Conservation (phyloP, 2,329 filamentous ascomycete genomes). For the Fusarium oligoseptatum region DNA sequence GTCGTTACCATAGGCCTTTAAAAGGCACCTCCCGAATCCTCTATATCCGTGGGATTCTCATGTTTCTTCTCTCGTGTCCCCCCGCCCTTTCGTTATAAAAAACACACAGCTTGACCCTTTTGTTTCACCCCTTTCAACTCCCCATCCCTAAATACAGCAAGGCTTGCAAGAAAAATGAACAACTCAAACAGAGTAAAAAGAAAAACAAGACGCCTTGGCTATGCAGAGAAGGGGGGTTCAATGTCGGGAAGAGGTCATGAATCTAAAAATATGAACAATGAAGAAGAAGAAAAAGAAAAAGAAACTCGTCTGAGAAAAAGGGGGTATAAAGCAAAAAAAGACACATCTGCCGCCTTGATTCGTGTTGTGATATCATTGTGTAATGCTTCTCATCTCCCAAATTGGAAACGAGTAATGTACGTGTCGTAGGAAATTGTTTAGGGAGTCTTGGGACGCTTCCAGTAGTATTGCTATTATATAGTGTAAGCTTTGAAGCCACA, state of each 20-base stretch:
- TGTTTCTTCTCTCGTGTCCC: neutral
- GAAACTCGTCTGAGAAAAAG: constrained; percentile 24
- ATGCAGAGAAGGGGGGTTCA: constrained; percentile 39
- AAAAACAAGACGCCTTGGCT: constrained; percentile 42
- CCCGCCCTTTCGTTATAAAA: neutral
- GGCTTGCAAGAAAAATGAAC: neutral
- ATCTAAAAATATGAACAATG: constrained; percentile 11
- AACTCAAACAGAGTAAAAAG: constrained; percentile 4
- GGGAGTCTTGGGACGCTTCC: constrained; percentile 74
- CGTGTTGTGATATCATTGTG: constrained; percentile 4
- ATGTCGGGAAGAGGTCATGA: constrained; percentile 9
- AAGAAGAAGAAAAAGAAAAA: neutral
- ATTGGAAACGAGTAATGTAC: constrained; percentile 27
- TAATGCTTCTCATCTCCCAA: constrained; percentile 19
- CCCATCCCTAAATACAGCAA: constrained; percentile 36
- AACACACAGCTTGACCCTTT: constrained; percentile 1
- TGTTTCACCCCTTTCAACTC: constrained; percentile 30
- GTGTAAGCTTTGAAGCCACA: constrained; percentile 28
- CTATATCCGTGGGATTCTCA: neutral
- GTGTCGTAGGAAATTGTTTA: constrained; percentile 48
- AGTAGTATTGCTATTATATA: constrained; percentile 73
- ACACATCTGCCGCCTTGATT: constrained; percentile 29
- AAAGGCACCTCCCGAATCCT: constrained; percentile 8
- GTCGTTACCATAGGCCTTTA: neutral
- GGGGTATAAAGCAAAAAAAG: constrained; percentile 45